A percentile compares a stretch with the other conserved stretches of the same genome.
phyloP scores from a whole-genome alignment of 2,329 filamentous ascomycete genomes.

The Fusarium solani-melongenae region DNA sequence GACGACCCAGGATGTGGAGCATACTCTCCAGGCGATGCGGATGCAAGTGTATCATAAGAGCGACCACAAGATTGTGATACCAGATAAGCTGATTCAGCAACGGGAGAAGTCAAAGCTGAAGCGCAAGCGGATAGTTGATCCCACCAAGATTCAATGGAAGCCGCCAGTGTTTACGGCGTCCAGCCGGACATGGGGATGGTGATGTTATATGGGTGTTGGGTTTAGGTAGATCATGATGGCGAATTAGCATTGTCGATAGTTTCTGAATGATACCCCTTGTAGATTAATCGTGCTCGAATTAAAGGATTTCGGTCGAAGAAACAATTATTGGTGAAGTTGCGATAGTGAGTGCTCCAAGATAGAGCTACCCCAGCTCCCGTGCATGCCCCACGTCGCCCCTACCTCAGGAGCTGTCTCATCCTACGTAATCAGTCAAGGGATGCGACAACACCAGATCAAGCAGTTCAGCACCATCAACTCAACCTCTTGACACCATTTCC shows the following conservation, averaged over 20 bases:
- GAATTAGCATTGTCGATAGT: constrained; percentile 16
- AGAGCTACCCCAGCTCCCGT: constrained; percentile 12
- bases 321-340: not conserved
- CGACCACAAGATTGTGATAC: constrained; percentile 94
- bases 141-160: constrained; percentile 89
- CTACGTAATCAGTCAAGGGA: constrained; percentile 33
- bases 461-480: constrained; percentile 1
- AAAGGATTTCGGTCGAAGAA: not conserved
- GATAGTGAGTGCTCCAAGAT: not conserved
- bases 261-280: constrained; percentile 36
- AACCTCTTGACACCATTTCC: not conserved
- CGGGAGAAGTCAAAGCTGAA: constrained; percentile 85
- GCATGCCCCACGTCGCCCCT: constrained; percentile 21
- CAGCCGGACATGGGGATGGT: constrained; percentile 96
- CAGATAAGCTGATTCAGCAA: constrained; percentile 82
- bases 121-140: constrained; percentile 79
- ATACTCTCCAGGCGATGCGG: constrained; percentile 91
- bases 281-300: not conserved
- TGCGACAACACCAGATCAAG: constrained; percentile 24
- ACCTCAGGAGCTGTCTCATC: not conserved
- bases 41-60: constrained; percentile 97
- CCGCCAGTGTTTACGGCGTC: constrained; percentile 93
- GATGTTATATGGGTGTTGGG: constrained; percentile 30
- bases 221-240: not conserved
- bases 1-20: constrained; percentile 97